Evolutionary conservation across 2,329 filamentous ascomycete genomes (phyloP).

Genomic region (Apiospora saccharicola): DNA sequence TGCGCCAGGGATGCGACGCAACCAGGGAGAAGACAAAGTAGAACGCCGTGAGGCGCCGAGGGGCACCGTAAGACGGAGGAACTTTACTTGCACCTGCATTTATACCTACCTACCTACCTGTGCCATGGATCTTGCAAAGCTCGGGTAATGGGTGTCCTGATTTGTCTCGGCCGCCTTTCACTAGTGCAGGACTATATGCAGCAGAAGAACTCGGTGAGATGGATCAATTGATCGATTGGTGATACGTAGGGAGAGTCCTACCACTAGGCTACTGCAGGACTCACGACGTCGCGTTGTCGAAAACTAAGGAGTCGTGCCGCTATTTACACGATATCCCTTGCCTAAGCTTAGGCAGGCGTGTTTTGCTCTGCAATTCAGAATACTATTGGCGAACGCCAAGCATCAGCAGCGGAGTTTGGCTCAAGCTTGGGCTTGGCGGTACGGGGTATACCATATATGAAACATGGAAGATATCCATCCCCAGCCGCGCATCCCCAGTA

Average conservation of each 20-base stretch:
- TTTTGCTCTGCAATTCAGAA: neutral
- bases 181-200: neutral
- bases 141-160: neutral
- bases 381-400: neutral
- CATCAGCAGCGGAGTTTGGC: neutral
- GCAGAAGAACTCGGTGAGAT: slow-evolving; percentile 1
- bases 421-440: slow-evolving; percentile 3
- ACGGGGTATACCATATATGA: slow-evolving; percentile 5
- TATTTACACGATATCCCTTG: slow-evolving; percentile 13
- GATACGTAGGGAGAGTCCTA: neutral
- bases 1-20: neutral
- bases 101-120: neutral
- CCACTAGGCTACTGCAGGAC: neutral
- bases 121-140: neutral
- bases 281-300: neutral
- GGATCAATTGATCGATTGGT: neutral
- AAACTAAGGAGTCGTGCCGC: neutral
- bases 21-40: neutral
- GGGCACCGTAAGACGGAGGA: slow-evolving; percentile 7
- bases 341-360: neutral
- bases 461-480: slow-evolving; percentile 18
- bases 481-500: slow-evolving; percentile 9
- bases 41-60: neutral
- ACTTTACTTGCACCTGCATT: neutral
- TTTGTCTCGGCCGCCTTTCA: neutral